phyloP scores from a whole-genome alignment of 768 basidiomycete species.

The Pisolithus orientalis region DNA sequence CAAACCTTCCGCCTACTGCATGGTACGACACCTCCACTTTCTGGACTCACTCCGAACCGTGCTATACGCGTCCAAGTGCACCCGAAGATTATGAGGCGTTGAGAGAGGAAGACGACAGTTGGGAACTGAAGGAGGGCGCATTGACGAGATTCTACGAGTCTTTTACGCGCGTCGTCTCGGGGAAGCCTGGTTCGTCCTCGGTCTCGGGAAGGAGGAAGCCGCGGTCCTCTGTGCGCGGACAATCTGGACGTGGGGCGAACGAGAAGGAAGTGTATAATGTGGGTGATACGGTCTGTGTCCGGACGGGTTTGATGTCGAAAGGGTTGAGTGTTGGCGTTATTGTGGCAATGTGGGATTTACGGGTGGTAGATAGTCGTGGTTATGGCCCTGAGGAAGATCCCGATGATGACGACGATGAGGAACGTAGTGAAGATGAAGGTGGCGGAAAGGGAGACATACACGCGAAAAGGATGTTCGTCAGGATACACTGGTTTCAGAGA shows the following conservation, averaged over 20 bases:
- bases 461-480: constrained; percentile 43
- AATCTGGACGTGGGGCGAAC: constrained; percentile 6
- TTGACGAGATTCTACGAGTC: constrained; percentile 25
- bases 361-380: constrained; percentile 9
- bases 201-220: too few relatives aligned
- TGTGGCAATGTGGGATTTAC: constrained; percentile 58
- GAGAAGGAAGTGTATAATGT: constrained; percentile 36
- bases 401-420: too few relatives aligned
- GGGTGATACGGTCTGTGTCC: constrained; percentile 65
- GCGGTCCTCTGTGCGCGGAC: constrained; percentile 1
- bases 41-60: constrained; percentile 21
- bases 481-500: constrained; percentile 72
- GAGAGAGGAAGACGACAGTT: constrained; percentile 22
- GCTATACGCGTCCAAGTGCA: constrained; percentile 14
- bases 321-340: constrained; percentile 66
- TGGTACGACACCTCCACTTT: constrained; percentile 21
- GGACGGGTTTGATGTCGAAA: constrained; percentile 32
- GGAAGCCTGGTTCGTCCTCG: constrained; percentile 9
- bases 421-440: too few relatives aligned
- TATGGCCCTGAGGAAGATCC: too few relatives aligned
- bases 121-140: constrained; percentile 14
- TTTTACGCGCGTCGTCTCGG: constrained; percentile 17
- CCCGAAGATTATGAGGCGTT: constrained; percentile 23
- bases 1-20: constrained; percentile 18
- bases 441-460: constrained; percentile 23